Base-by-base conservation (phyloP, 371 early-diverging fungal species). In the Rhizopus sp. region DNA sequence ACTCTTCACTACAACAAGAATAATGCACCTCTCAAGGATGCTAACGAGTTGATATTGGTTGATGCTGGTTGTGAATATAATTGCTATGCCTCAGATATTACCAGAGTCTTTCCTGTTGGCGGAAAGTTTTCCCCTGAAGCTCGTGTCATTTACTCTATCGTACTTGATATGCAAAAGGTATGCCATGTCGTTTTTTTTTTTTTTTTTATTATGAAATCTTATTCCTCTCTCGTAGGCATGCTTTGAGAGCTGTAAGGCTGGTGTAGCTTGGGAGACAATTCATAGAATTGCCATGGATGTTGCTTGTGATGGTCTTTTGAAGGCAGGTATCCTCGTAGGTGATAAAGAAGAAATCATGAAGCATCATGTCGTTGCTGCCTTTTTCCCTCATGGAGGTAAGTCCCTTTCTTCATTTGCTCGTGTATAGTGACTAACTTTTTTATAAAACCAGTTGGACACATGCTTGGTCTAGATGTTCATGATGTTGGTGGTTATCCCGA, bases 11-110 rank as follows among this genome's bases (percentile, higher is more conserved):
- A 94, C 69, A 85, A 83, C 57, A 81, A 84, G 70, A 92, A 94
- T 81, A 75, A 80, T 37, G 75, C 81, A 29, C 67, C 73, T 55
- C 61, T 88, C 45, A 52, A 23, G 12, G 59, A 74, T 53, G 50
- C 65, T 9, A 59, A 48, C 3, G 70, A 80, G 34, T 55, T 95
- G 48, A 80, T 94, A 41, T 72, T 95, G 38, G 90, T 94, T 10
- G 97, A 95, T 73, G 94, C 93, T 53, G 97, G 93, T 44, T 91
- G 90, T 62, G 93, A 94, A 65, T 78, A 68, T 55, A 68, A 83
- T 31, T 84, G 84, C 75, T 95, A 96, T 70, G 92, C 93, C 38
- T 84, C 89, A 13, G 95, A 96, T 57, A 93, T 96, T 64, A 96
- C 95, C 4, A 85, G 95, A 31, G 87, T 88, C 37, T 97, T 87